Evolutionary conservation across 2,329 filamentous ascomycete genomes (phyloP), one percentile per base, ranked within the genome.

Genomic region (Clonostachys sp.): DNA sequence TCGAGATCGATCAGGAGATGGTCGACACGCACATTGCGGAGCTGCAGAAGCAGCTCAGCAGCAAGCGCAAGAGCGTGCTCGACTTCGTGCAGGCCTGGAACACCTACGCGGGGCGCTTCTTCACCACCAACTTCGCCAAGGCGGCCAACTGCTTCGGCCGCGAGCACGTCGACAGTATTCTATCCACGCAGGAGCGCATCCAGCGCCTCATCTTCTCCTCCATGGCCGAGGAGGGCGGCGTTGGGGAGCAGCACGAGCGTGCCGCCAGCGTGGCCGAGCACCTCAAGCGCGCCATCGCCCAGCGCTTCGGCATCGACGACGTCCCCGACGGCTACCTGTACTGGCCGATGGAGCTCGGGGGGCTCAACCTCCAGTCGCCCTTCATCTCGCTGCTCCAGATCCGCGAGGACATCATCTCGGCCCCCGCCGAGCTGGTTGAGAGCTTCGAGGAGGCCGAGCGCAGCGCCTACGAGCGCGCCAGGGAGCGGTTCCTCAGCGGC

Each of bases 1-100:
- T 84, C 55, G 63, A 77, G 44, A 84, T 86, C 46, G 78, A 86
- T 52, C 74, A 81, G 53, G 50, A 54, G 1, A 72, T 80, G 63
- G 79, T 87, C 0, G 74, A 83, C 50, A 62, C 69, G 24, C 83
- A 86, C 51, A 78, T 84, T 46, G 58, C 67, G 3, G 81, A 86
- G 56, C 71, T 87, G 5, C 70, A 71, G 34, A 72, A 69, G 5
- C 83, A 87, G 53, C 74, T 87, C 6, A 52, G 58, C 2, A 65
- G 67, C 6, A 76, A 78, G 45, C 77, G 74, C 50, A 72, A 73
- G 49, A 81, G 74, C 50, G 49, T 74, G 3, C 66, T 77, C 5
- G 65, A 66, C 17, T 73, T 68, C 52, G 67, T 78, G 7, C 65
- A 69, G 46, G 64, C 70, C 0, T 78, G 76, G 77, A 80, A 81